Base-by-base conservation (phyloP, 495 filamentous ascomycete genomes). In the Thozetella sp. region DNA sequence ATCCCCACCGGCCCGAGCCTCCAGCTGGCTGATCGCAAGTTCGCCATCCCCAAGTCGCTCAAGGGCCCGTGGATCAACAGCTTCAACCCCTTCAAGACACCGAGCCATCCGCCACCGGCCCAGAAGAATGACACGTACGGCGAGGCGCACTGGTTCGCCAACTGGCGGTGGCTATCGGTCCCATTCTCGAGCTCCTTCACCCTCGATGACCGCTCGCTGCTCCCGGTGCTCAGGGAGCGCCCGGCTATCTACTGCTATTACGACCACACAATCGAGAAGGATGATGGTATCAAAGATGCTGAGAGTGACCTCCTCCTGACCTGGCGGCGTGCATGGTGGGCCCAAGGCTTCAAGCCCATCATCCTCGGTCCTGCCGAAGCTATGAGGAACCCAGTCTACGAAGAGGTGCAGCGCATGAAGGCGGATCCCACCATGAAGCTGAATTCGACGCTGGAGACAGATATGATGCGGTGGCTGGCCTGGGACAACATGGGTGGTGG, bases 311-410 rank as follows among this genome's bases (percentile, higher is more conserved):
- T 99, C 50, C 77, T 99, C 37, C 81, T 96, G 55, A 85, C 90
- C 55, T 99, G 95, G 95, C 84, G 93, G 56, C 81, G 93, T 54
- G 95, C 93, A 9, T 97, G 93, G 91, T 97, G 90, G 87, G 93
- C 93, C 13, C 83, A 94, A 62, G 95, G 95, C 6, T 97, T 99
- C 70, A 87, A 81, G 54, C 95, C 95, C 1, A 80, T 95, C 13
- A 88, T 98, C 45, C 74, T 99, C 57, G 86, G 89, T 24, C 83
- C 84, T 23, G 87, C 84, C 12, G 95, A 98, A 68, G 93, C 93
- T 11, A 90, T 90, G 84, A 89, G 90, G 63, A 93, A 96, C 64
- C 90, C 88, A 0, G 68, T 91, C 11, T 97, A 94, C 67, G 81
- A 90, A 66, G 76, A 81, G 53, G 72, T 92, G 53, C 88, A 93